These are phyloP conservation scores for Colletotrichum incanum DNA, from an alignment of 2,329 filamentous ascomycete genomes.

Conservation along the genomic window DNA sequence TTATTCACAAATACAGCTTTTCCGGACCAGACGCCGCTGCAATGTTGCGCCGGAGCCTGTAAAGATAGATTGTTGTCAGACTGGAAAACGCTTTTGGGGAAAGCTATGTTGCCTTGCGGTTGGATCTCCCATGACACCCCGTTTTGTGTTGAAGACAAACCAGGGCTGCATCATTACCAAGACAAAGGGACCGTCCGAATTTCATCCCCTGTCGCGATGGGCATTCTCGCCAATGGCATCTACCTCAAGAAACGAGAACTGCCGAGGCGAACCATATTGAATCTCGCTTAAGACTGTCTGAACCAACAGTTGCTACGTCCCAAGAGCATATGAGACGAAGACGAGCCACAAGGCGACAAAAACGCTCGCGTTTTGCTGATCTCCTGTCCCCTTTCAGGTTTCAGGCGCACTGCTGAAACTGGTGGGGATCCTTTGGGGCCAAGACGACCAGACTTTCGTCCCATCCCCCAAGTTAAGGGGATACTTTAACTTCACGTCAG, in stretches of 20 bases:
- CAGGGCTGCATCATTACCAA: background rate
- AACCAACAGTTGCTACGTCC: constrained; percentile 8
- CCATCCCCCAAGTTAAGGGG: background rate
- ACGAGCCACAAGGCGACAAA: constrained; percentile 1
- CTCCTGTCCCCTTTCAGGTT: constrained; percentile 27
- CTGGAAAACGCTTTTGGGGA: background rate
- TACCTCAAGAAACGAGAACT: background rate
- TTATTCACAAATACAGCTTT: background rate
- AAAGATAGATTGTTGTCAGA: background rate
- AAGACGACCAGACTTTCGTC: constrained; percentile 24
- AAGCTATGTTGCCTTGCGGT: too few species aligned
- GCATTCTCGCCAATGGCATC: background rate
- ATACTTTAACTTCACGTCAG: constrained; percentile 17
- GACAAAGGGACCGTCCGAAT: background rate
- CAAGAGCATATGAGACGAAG: constrained; percentile 33
- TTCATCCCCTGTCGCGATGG: background rate
- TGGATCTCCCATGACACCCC: background rate
- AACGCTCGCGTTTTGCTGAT: constrained; percentile 17
- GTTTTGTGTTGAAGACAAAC: background rate
- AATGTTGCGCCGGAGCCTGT: background rate
- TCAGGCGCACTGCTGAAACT: constrained; percentile 38
- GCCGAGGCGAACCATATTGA: too few species aligned
- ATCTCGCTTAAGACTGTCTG: background rate
- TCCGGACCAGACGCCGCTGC: background rate
- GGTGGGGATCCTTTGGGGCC: constrained; percentile 16